Conservation (phyloP, 2,329 filamentous ascomycete species). For the Aspergillus tanneri region DNA sequence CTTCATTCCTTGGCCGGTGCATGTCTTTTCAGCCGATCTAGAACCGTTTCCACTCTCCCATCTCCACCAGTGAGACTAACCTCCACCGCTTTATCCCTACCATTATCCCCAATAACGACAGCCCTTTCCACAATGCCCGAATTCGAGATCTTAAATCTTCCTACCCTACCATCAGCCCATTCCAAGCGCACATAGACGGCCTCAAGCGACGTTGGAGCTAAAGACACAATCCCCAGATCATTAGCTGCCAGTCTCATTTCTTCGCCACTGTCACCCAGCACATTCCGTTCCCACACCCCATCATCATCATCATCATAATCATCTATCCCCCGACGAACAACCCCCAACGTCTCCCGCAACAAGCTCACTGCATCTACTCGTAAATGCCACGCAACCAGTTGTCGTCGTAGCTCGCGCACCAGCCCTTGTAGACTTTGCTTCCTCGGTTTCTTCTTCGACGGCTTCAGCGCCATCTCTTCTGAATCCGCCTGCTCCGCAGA, state of each 20-base stretch:
- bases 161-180: slow-evolving; percentile 47
- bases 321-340: slow-evolving; percentile 13
- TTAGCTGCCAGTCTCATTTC: slow-evolving; percentile 17
- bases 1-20: background rate
- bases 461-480: slow-evolving; percentile 17
- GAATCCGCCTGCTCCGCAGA: slow-evolving; percentile 16
- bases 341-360: slow-evolving; percentile 34
- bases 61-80: slow-evolving; percentile 35
- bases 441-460: slow-evolving; percentile 17
- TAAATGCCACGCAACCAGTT: slow-evolving; percentile 45
- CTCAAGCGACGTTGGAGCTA: slow-evolving; percentile 40
- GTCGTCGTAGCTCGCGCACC: slow-evolving; percentile 40
- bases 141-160: slow-evolving; percentile 44
- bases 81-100: slow-evolving; percentile 40
- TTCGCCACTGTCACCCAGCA: slow-evolving; percentile 16
- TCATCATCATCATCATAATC: slow-evolving; percentile 18
- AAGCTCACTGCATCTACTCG: slow-evolving; percentile 39
- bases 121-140: slow-evolving; percentile 42
- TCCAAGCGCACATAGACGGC: slow-evolving; percentile 44
- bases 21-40: slow-evolving; percentile 31
- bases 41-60: slow-evolving; percentile 35
- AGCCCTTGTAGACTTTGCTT: slow-evolving; percentile 41
- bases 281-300: slow-evolving; percentile 15
- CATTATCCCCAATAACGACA: slow-evolving; percentile 43
- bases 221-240: slow-evolving; percentile 35